Base-by-base conservation (phyloP, 371 early-diverging fungal genomes). In the Apophysomyces trapeziformis region DNA sequence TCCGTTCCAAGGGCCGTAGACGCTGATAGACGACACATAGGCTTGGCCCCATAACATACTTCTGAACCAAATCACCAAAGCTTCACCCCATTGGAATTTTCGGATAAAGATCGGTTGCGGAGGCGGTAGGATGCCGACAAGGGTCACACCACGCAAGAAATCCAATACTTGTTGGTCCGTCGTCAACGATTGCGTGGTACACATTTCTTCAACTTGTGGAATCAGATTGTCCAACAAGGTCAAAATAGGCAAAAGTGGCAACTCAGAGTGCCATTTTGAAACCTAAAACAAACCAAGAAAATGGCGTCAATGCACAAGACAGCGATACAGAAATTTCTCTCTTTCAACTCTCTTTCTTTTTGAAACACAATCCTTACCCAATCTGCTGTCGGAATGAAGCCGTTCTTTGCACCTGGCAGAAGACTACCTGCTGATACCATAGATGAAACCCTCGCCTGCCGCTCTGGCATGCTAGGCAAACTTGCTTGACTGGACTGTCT, bases 31-130 rank as follows among this genome's bases (percentile, higher is more conserved):
- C 0, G 85, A 72, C 9, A 86, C 72, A 65, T 90, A 90, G 0
- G 85, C 79, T 62, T 87, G 85, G 32, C 89, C 88, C 90, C 89
- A 88, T 54, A 90, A 66, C 72, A 90, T 77, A 65, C 87, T 86
- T 13, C 84, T 67, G 74, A 87, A 90, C 90, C 90, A 90, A 47
- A 87, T 86, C 8, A 87, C 75, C 47, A 87, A 60, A 6, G 88
- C 85, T 16, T 85, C 86, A 8, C 77, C 72, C 86, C 86, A 85
- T 62, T 77, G 77, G 60, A 85, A 85, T 57, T 77, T 82, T 57
- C 81, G 85, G 12, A 80, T 78, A 36, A 75, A 69, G 14, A 85
- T 73, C 4, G 83, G 72, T n/a, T 69, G 78, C 5, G 74, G 74
- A 26, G 65, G 69, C 14, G 80, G 77, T 26, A 80, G 57, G 38